Percentiles rank a stretch among this genome's conserved stretches.
phyloP scores from a whole-genome alignment of 805 yeast genomes.

The Tanozyma kutaoensis region DNA sequence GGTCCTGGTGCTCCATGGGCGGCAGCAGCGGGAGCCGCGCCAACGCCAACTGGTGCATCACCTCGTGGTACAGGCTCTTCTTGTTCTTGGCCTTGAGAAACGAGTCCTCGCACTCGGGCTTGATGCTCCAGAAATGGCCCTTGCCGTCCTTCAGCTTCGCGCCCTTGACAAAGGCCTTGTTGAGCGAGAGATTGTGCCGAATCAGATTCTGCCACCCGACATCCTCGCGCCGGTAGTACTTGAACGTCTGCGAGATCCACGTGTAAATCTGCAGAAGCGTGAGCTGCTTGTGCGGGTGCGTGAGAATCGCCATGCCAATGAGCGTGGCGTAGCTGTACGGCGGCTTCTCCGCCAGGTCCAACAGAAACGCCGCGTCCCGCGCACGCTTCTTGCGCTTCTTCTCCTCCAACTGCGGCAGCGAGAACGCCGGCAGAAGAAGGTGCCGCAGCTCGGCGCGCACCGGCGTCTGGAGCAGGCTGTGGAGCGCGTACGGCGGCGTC shows the following conservation, averaged over 20 bases:
- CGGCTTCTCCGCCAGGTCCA: constrained; percentile 59
- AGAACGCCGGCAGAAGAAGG: constrained; percentile 32
- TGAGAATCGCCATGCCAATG: constrained; percentile 84
- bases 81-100: constrained; percentile 54
- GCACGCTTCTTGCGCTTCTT: constrained; percentile 15
- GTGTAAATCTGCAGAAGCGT: constrained; percentile 59
- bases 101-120: constrained; percentile 68
- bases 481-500: no score
- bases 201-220: constrained; percentile 98
- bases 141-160: constrained; percentile 85
- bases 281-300: constrained; percentile 43
- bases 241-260: constrained; percentile 85
- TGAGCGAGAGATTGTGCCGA: constrained; percentile 83
- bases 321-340: constrained; percentile 90
- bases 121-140: constrained; percentile 90
- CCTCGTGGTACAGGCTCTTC: constrained; percentile 27
- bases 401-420: constrained; percentile 31
- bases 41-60: constrained; percentile 24
- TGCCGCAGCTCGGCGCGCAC: no score
- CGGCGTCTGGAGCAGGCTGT: no score
- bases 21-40: constrained; percentile 1
- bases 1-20: background rate
- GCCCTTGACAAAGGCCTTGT: constrained; percentile 84
- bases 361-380: constrained; percentile 25
- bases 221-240: constrained; percentile 70